Percentiles rank a stretch among this genome's conserved stretches.
phyloP scores from a whole-genome alignment of 163 green algal genomes.

The Picocystis sp. region DNA sequence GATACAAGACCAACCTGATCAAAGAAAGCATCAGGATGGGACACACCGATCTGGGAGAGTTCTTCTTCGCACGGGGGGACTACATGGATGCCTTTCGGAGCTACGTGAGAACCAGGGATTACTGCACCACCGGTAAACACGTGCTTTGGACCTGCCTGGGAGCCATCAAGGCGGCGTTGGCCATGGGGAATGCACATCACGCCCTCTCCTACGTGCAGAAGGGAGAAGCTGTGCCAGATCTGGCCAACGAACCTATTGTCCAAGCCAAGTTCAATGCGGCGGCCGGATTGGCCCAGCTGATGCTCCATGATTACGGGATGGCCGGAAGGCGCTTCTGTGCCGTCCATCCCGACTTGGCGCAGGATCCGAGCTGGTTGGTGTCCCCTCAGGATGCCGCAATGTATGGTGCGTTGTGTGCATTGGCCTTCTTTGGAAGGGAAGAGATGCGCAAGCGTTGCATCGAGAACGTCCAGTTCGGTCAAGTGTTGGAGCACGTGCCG shows the following conservation, averaged over 20 bases:
- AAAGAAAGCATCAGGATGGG: conserved; percentile 75
- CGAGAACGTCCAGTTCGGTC: conserved; percentile 24
- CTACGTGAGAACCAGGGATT: conserved; percentile 75
- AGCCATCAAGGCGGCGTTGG: conserved; percentile 49
- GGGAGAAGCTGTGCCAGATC: conserved; percentile 42
- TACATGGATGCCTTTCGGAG: conserved; percentile 68
- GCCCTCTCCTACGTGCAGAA: conserved; percentile 73
- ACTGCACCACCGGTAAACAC: conserved; percentile 74
- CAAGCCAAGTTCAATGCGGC: conserved; percentile 49
- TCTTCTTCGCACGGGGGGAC: conserved; percentile 58
- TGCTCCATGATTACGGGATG: conserved; percentile 52
- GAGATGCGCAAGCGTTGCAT: conserved; percentile 45
- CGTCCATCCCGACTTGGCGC: conserved; percentile 36
- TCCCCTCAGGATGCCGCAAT: conserved; percentile 54
- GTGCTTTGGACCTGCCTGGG: conserved; percentile 75
- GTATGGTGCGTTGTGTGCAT: conserved; percentile 65
- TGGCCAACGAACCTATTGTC: conserved; percentile 26
- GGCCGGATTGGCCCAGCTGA: conserved; percentile 42
- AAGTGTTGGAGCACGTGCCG: conserved; percentile 25
- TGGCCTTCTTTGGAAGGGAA: conserved; percentile 62
- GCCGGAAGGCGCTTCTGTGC: conserved; percentile 45
- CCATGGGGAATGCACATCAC: conserved; percentile 69
- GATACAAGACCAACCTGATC: conserved; percentile 58
- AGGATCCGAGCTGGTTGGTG: conserved; percentile 41
- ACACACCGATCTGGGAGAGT: conserved; percentile 71